phyloP scores from a whole-genome alignment of 2,329 filamentous ascomycete genomes.

The Metarhizium anisopliae region DNA sequence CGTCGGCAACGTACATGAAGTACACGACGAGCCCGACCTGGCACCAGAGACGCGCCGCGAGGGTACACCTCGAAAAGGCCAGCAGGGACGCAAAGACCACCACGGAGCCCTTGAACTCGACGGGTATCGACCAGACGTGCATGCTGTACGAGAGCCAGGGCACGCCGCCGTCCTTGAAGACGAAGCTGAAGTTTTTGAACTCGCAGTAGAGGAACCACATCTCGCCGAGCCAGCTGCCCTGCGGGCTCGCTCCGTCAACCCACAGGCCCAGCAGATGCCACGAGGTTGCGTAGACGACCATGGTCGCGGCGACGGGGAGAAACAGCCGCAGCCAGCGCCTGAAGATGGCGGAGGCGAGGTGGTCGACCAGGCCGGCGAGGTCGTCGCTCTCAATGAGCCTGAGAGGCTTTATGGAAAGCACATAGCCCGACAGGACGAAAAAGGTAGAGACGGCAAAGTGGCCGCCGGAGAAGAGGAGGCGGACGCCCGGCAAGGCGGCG shows the following conservation, averaged over 20 bases:
- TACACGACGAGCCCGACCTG: conserved; percentile 48
- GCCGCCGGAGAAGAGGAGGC: conserved; percentile 51
- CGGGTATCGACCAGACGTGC: conserved; percentile 55
- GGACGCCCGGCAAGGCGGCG: conserved; percentile 44
- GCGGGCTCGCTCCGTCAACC: conserved; percentile 26
- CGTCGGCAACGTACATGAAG: conserved; percentile 60
- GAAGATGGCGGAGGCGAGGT: conserved; percentile 37
- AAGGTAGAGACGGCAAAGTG: conserved; percentile 51
- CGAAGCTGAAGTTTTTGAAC: conserved; percentile 60
- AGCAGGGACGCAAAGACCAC: conserved; percentile 49
- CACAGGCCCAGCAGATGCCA: conserved; percentile 45
- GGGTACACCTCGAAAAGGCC: conserved; percentile 47
- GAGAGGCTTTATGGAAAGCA: conserved; percentile 41
- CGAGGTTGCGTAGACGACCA: conserved; percentile 39
- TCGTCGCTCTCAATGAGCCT: conserved; percentile 36
- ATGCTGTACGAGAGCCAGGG: conserved; percentile 44
- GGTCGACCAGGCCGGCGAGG: conserved; percentile 30
- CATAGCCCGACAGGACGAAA: conserved; percentile 51
- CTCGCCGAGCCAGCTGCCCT: conserved; percentile 36
- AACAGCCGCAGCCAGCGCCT: conserved; percentile 40
- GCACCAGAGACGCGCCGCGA: conserved; percentile 45
- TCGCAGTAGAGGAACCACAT: conserved; percentile 42
- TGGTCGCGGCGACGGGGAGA: conserved; percentile 43
- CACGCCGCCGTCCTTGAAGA: conserved; percentile 49
- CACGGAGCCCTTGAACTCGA: conserved; percentile 56